Base-by-base conservation (phyloP, 192 early-diverging fungal genomes). In the Powellomyces hirtus region DNA sequence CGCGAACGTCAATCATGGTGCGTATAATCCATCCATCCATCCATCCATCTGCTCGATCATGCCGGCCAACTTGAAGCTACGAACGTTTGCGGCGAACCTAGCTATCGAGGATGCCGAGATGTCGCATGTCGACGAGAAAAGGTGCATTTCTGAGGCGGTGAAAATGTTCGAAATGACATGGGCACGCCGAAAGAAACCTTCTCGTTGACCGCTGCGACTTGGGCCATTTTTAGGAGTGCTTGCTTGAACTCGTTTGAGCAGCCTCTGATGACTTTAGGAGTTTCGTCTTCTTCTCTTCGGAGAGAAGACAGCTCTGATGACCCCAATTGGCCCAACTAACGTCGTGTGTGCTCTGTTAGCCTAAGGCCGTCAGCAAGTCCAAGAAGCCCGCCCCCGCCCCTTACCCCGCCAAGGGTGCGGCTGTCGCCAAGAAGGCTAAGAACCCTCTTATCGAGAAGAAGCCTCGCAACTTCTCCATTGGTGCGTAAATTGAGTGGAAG, bases 401-500 rank as follows among this genome's bases (percentile, higher is more conserved):
- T 81, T 86, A 85, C 76, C 84, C 84, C 72, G 86, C 86, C 79
- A 84, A 83, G 79, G 86, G 86, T 80, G 78, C 82, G 76, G 76
- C 81, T 62, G 76, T 89, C 74, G 56, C 78, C 42, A 80, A 77
- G 66, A 58, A 55, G 53, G 66, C 76, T 35, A 81, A 79, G 72
- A 95, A 96, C 89, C 94, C 96, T 59, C 87, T 98, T 67, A 89
- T 98, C 70, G 97, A 97, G 86, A 92, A 93, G 82, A 84, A 85
- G 59, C 88, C 95, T 64, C 87, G 90, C 74, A 95, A 93, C 86
- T 99, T 96, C 79, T 91, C 90, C 76, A 91, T 99, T 72, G 97
- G 90, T 88, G 59, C n/a, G 82, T 49, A 24, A 18, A 6, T 42
- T 42, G 8, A 18, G 18, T 18, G 40, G 40, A 18, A 42, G 40